Evolutionary conservation across 306 rosid species (phyloP).

Genomic region (Glycine latifolia): DNA sequence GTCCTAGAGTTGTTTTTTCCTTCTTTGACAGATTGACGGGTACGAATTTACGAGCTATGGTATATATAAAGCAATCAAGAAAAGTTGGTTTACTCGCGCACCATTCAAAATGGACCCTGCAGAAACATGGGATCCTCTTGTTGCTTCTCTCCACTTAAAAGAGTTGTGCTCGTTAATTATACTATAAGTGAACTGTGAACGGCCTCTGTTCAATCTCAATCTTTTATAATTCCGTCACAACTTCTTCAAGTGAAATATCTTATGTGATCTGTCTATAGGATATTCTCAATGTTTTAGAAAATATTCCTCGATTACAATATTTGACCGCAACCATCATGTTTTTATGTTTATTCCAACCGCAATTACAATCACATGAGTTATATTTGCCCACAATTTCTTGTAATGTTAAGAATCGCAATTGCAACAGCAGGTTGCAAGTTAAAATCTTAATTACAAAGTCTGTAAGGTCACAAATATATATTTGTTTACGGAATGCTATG

Average conservation of each 20-base stretch:
- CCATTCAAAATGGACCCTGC: conserved; percentile 19
- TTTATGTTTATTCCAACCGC: no score
- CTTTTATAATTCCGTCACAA: conserved; percentile 1
- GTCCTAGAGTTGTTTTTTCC: neutral
- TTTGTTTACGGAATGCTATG: neutral
- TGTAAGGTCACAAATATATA: neutral
- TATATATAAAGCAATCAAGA: neutral
- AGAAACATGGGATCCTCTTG: conserved; percentile 24
- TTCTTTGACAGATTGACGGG: neutral
- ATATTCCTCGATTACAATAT: neutral
- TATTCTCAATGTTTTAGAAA: neutral
- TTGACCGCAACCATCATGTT: neutral
- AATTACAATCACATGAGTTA: neutral
- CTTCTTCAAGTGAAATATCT: conserved; percentile 14
- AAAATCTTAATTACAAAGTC: no score
- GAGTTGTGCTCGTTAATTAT: conserved; percentile 1
- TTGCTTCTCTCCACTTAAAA: conserved; percentile 27
- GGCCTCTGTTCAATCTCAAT: conserved; percentile 32
- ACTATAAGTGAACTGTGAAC: conserved; percentile 12
- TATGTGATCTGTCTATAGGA: neutral
- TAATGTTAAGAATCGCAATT: neutral
- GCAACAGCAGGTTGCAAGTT: no score
- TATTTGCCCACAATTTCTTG: no score
- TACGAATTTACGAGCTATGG: neutral
- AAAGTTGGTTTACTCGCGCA: neutral